Evolutionary conservation across 208 protist species (phyloP), one percentile per base, ranked within the genome.

Genomic region (Leishmania amazonensis): DNA sequence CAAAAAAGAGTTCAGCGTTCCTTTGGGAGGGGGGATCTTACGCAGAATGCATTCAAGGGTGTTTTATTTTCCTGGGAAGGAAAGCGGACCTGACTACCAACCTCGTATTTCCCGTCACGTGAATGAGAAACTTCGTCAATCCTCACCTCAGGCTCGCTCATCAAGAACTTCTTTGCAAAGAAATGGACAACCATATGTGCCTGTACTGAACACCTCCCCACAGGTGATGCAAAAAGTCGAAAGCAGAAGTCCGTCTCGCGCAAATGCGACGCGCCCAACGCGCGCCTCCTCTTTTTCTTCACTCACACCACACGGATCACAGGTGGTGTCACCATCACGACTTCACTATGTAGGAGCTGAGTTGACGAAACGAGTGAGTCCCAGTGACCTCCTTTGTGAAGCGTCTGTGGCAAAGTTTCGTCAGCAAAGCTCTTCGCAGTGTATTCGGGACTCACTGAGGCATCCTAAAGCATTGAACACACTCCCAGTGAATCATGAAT

Each of bases 261-360:
- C 53, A 9, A 51, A 51, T 47, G 75, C 35, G 11, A 24, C 1
- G 11, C 31, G 4, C 3, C 38, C 7, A 64, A 38, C 6, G 40
- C 19, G n/a, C 24, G 42, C 57, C 5, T 17, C 49, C 1, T 78
- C 75, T 13, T 28, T 4, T n/a, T n/a, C 53, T 9, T 17, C 57
- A 31, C 40, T n/a, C 11, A 49, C 17, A 15, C 54, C 7, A 49
- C 3, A 62, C 7, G 38, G 11, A 9, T 47, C 75, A 8, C n/a
- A 51, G 24, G 57, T 51, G 38, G 17, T 80, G 21, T 80, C 60
- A 5, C 47, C 76, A 8, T 80, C 76, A 51, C 40, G 76, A 49
- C 57, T 80, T 51, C 45, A 17, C 62, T 80, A 80, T 72, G 76
- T 72, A 38, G 76, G 76, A 73, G 31, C 38, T 21, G 42, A 45